phyloP scores from a whole-genome alignment of 331 rosid genomes.

The Pyracantha coccinea region DNA sequence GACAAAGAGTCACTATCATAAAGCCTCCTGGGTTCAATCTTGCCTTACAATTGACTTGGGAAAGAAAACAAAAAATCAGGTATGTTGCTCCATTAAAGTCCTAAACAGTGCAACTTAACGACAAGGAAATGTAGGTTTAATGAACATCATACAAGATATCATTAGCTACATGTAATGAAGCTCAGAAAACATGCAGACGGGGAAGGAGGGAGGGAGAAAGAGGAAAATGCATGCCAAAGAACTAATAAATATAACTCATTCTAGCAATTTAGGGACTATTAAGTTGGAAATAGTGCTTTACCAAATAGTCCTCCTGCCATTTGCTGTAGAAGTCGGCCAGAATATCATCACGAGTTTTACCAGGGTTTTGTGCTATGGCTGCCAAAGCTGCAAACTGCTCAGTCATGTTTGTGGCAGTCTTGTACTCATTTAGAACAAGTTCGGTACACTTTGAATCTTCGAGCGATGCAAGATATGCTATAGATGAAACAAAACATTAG shows the following conservation, averaged over 20 bases:
- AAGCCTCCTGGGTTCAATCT: not conserved
- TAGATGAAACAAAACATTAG: conserved; percentile 9
- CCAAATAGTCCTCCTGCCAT: conserved; percentile 89
- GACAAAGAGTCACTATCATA: not conserved
- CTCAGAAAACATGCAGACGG: not conserved
- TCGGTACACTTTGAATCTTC: conserved; percentile 47
- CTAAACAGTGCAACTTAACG: not conserved
- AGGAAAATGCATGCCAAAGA: not conserved
- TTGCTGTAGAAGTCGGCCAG: conserved; percentile 73
- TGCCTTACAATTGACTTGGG: not conserved
- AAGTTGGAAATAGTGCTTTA: conserved; percentile 17
- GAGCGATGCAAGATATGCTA: conserved; percentile 73
- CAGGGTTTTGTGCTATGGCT: conserved; percentile 81
- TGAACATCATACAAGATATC: not conserved
- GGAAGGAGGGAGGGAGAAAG: not conserved
- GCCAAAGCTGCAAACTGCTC: conserved; percentile 94
- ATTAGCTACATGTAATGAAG: not conserved
- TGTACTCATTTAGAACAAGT: conserved; percentile 62
- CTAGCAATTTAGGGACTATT: not conserved
- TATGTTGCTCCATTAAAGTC: too few species aligned
- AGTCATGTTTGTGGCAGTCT: conserved; percentile 89
- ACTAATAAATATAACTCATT: not conserved
- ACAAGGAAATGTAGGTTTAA: not conserved
- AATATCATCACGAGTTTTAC: conserved; percentile 74
- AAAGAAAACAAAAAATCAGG: not conserved